phyloP scores from a whole-genome alignment of 2,329 filamentous ascomycete species.

The Alternaria rosae region DNA sequence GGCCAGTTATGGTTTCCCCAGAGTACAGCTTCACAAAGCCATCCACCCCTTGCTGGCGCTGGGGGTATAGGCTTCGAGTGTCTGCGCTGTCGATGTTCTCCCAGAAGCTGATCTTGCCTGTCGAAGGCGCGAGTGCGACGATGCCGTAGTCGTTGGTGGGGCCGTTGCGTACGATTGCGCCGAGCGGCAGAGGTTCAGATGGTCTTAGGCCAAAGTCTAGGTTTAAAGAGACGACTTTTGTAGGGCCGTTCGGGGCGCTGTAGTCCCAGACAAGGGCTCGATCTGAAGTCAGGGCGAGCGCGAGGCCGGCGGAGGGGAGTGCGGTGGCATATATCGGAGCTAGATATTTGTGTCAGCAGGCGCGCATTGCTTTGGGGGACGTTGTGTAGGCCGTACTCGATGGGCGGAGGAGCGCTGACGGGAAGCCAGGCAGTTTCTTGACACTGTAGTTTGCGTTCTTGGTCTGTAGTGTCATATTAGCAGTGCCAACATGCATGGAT shows the following conservation, averaged over 20 bases:
- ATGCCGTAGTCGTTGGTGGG: slow-evolving; percentile 83
- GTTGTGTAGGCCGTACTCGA: slow-evolving; percentile 62
- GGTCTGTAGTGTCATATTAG: slow-evolving; percentile 61
- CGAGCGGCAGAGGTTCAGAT: slow-evolving; percentile 78
- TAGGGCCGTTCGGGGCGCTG: slow-evolving; percentile 68
- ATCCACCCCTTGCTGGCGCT: slow-evolving; percentile 82
- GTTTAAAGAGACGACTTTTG: slow-evolving; percentile 77
- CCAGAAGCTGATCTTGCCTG: slow-evolving; percentile 90
- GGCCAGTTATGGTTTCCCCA: slow-evolving; percentile 77
- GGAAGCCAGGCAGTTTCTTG: slow-evolving; percentile 82
- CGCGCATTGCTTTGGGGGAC: slow-evolving; percentile 13
- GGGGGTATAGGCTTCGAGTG: slow-evolving; percentile 81
- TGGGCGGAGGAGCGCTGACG: slow-evolving; percentile 75
- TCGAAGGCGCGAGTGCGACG: slow-evolving; percentile 82
- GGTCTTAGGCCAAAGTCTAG: slow-evolving; percentile 76
- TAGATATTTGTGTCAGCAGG: slow-evolving; percentile 30
- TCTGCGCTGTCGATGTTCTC: slow-evolving; percentile 91
- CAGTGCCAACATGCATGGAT: neutral
- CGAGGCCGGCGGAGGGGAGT: slow-evolving; percentile 71
- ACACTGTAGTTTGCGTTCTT: slow-evolving; percentile 86
- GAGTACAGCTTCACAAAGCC: slow-evolving; percentile 76
- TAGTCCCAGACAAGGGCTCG: slow-evolving; percentile 94
- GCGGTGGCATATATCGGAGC: slow-evolving; percentile 51
- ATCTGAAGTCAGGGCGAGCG: slow-evolving; percentile 79
- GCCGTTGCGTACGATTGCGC: slow-evolving; percentile 80